These are phyloP conservation scores for Malus sieversii DNA, from an alignment of 306 rosid genomes.

Conservation along the genomic window DNA sequence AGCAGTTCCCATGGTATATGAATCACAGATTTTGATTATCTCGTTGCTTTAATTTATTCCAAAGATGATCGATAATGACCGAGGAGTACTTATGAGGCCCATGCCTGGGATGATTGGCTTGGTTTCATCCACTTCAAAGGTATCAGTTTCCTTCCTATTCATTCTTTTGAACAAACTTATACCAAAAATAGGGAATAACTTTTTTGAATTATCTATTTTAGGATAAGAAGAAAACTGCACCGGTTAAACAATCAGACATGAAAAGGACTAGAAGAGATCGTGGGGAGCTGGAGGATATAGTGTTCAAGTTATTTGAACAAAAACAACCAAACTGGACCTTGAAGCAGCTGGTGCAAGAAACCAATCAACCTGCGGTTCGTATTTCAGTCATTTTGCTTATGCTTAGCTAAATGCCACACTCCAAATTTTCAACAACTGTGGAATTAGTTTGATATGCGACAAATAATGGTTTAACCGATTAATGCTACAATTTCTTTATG, in stretches of 20 bases:
- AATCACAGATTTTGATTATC: slow-evolving; percentile 8
- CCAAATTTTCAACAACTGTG: background rate
- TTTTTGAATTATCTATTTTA: slow-evolving; percentile 23
- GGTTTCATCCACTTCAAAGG: slow-evolving; percentile 78
- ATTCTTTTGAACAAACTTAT: background rate
- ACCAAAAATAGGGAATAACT: background rate
- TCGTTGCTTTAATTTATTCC: slow-evolving; percentile 17
- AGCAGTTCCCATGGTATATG: slow-evolving; percentile 4
- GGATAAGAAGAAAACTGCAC: slow-evolving; percentile 83
- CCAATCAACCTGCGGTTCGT: slow-evolving; percentile 94
- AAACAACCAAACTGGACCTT: slow-evolving; percentile 98
- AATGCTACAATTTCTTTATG: background rate
- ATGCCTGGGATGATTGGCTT: slow-evolving; percentile 97
- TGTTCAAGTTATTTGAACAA: slow-evolving; percentile 88
- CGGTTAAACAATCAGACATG: slow-evolving; percentile 79
- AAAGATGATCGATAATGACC: slow-evolving; percentile 86
- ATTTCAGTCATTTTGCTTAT: slow-evolving; percentile 3
- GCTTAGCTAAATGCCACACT: background rate
- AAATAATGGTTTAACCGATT: background rate
- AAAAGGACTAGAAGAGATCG: slow-evolving; percentile 96
- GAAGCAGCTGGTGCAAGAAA: slow-evolving; percentile 97
- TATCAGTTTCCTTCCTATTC: slow-evolving; percentile 22
- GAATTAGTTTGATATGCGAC: background rate
- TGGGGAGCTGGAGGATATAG: slow-evolving; percentile 93
- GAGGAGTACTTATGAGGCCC: slow-evolving; percentile 94